Evolutionary conservation across 768 basidiomycete genomes (phyloP).

Genomic region (Daedalea quercina): DNA sequence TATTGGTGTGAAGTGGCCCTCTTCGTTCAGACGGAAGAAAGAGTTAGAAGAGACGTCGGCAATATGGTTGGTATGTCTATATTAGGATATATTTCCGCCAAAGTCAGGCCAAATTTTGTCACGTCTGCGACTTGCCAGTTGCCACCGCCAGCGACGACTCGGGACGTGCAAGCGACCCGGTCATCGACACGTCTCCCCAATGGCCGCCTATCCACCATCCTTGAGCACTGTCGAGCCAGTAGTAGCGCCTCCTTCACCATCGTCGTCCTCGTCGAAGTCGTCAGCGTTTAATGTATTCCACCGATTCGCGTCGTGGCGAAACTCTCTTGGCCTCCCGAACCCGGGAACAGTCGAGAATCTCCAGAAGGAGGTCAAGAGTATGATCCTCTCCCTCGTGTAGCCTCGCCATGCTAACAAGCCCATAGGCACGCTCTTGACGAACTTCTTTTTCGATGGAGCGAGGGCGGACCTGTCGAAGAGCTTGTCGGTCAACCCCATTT

Average conservation of each 20-base stretch:
- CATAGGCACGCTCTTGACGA: conserved; percentile 83
- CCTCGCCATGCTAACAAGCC: not conserved
- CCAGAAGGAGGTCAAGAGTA: conserved; percentile 89
- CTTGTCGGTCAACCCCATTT: conserved; percentile 88
- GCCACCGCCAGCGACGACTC: not conserved
- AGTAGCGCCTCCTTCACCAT: not conserved
- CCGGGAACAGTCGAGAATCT: conserved; percentile 93
- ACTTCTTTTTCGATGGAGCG: conserved; percentile 96
- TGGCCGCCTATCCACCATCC: conserved; percentile 1
- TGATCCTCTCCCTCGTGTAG: conserved; percentile 17
- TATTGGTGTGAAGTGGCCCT: too few relatives aligned
- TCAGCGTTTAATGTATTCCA: conserved; percentile 65
- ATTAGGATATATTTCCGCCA: not conserved
- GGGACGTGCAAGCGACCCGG: not conserved
- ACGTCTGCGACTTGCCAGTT: not conserved
- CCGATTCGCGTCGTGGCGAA: conserved; percentile 77
- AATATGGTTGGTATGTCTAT: not conserved
- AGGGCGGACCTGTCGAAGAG: conserved; percentile 93
- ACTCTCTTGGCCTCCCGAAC: conserved; percentile 74
- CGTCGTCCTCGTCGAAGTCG: conserved; percentile 17
- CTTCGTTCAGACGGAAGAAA: too few relatives aligned
- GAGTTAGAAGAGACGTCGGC: too few relatives aligned
- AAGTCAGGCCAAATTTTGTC: not conserved
- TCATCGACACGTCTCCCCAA: not conserved
- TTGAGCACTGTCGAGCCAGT: not conserved